Conservation (phyloP, 306 rosid species). For the Arachis hypogaea region DNA sequence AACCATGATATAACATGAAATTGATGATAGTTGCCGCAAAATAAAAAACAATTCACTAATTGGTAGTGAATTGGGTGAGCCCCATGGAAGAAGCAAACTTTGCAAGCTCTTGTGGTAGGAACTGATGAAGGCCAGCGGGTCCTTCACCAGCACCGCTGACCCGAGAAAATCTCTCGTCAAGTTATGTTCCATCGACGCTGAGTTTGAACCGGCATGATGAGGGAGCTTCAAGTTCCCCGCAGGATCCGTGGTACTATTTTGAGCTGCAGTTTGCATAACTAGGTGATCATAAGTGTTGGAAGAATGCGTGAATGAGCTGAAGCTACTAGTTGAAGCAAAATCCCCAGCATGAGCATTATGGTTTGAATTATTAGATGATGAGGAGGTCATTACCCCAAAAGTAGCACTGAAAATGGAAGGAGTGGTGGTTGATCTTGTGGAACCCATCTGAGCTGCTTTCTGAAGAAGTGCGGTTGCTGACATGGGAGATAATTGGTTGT, state of each 20-base stretch:
- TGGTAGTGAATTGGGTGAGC: slow-evolving; percentile 63
- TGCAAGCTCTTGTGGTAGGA: slow-evolving; percentile 63
- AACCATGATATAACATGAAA: too few species aligned
- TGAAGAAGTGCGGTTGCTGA: slow-evolving; percentile 71
- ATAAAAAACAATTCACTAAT: slow-evolving; percentile 45
- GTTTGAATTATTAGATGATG: slow-evolving; percentile 20
- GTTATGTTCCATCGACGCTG: slow-evolving; percentile 39
- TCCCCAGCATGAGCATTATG: slow-evolving; percentile 19
- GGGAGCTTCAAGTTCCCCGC: slow-evolving; percentile 37
- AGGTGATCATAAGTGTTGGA: slow-evolving; percentile 54
- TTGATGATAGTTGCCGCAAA: background rate
- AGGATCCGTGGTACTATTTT: slow-evolving; percentile 35
- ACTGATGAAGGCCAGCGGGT: slow-evolving; percentile 39
- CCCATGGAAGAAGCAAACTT: slow-evolving; percentile 72
- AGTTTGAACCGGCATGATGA: slow-evolving; percentile 23
- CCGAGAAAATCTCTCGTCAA: slow-evolving; percentile 84
- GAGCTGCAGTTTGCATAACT: slow-evolving; percentile 41
- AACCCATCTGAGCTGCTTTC: slow-evolving; percentile 77
- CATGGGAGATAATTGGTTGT: slow-evolving; percentile 58
- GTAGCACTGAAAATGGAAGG: slow-evolving; percentile 51
- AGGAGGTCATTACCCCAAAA: slow-evolving; percentile 63
- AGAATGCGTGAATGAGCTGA: slow-evolving; percentile 42
- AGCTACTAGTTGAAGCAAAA: slow-evolving; percentile 23
- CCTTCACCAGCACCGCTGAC: slow-evolving; percentile 49
- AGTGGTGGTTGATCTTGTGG: slow-evolving; percentile 50